Evolutionary conservation across 2,329 filamentous ascomycete genomes (phyloP).

Genomic region (Parastagonospora nodorum): DNA sequence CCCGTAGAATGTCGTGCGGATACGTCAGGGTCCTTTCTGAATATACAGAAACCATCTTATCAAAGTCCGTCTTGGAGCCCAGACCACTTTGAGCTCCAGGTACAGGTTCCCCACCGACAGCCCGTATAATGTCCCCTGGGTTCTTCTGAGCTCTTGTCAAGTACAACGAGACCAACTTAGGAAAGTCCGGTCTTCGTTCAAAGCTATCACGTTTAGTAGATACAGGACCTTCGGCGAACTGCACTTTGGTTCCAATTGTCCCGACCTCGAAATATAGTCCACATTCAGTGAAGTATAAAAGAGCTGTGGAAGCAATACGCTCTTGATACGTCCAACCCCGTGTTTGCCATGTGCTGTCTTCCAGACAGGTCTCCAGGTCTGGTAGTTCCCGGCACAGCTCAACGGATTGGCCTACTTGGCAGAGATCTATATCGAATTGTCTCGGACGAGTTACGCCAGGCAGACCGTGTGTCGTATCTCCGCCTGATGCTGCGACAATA

Average conservation of each 20-base stretch:
- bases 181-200: no score
- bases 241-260: no score
- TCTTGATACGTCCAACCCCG: slow-evolving; percentile 12
- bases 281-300: slow-evolving; percentile 10
- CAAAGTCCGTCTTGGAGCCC: neutral
- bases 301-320: neutral
- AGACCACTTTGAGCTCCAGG: neutral
- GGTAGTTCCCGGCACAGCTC: neutral
- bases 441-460: slow-evolving; percentile 6
- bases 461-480: slow-evolving; percentile 2
- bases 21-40: slow-evolving; percentile 1
- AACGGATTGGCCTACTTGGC: no score
- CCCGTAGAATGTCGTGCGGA: slow-evolving; percentile 2
- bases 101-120: neutral
- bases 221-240: no score
- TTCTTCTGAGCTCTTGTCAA: no score
- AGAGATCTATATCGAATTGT: neutral
- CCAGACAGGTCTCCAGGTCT: neutral
- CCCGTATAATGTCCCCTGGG: neutral
- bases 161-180: no score
- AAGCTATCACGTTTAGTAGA: no score
- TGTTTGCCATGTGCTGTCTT: neutral
- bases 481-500: slow-evolving; percentile 4
- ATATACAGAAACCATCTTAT: neutral
- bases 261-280: no score